Evolutionary conservation across 2,329 filamentous ascomycete species (phyloP).

Genomic region (Curvularia sp.): DNA sequence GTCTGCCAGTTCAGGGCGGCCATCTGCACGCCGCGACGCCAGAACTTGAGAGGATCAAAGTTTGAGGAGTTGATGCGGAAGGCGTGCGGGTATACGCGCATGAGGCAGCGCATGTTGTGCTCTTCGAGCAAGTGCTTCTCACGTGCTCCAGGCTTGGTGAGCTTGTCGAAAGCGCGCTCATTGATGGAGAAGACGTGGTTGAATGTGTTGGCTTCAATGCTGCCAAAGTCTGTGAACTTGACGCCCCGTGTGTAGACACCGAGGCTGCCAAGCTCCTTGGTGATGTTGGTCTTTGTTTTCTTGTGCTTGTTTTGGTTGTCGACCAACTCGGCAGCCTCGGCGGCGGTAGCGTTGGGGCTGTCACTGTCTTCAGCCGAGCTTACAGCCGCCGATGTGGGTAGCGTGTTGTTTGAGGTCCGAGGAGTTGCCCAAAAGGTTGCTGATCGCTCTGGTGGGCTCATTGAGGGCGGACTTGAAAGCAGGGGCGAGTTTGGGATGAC

Average conservation of each 20-base stretch:
- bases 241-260: constrained; percentile 80
- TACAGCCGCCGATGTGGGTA: constrained; percentile 59
- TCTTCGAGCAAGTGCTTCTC: constrained; percentile 80
- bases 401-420: constrained; percentile 62
- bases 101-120: constrained; percentile 85
- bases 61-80: constrained; percentile 87
- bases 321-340: constrained; percentile 57
- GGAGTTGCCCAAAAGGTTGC: constrained; percentile 57
- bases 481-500: constrained; percentile 58
- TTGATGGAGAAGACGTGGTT: constrained; percentile 97
- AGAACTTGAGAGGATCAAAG: constrained; percentile 91
- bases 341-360: constrained; percentile 62
- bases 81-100: constrained; percentile 90
- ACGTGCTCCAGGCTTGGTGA: constrained; percentile 76
- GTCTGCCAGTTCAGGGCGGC: constrained; percentile 98
- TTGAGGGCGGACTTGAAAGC: constrained; percentile 61
- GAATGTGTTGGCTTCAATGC: constrained; percentile 78
- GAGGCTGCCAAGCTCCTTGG: constrained; percentile 79
- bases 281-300: constrained; percentile 75
- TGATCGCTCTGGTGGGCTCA: constrained; percentile 59
- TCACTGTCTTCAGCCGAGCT: constrained; percentile 82
- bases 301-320: constrained; percentile 67
- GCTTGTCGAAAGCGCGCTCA: constrained; percentile 83
- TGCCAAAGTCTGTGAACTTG: constrained; percentile 83
- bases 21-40: constrained; percentile 97